A percentile compares a stretch with the other conserved stretches of the same genome.
These are phyloP conservation scores for Brassica nigra DNA, from an alignment of 345 rosid genomes.

Conservation along the genomic window DNA sequence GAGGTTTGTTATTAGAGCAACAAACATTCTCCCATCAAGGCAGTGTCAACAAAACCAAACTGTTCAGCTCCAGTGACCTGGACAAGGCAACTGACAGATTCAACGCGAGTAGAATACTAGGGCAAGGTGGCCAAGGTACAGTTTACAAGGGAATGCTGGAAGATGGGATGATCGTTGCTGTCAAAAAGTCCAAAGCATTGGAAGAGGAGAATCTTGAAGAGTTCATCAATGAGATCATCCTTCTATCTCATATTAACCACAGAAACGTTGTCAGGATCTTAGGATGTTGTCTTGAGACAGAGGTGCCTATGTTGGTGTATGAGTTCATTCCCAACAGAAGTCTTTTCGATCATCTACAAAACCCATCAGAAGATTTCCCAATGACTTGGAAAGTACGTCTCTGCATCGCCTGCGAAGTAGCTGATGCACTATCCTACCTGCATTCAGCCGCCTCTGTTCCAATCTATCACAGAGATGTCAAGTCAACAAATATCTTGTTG, in stretches of 20 bases:
- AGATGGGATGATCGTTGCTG: conserved; percentile 41
- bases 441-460: conserved; percentile 46
- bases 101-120: conserved; percentile 14
- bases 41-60: conserved; percentile 24
- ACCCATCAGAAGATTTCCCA: neutral
- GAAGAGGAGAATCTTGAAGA: conserved; percentile 45
- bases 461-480: conserved; percentile 50
- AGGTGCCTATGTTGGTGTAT: conserved; percentile 50
- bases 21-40: conserved; percentile 18
- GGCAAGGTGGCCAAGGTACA: conserved; percentile 33
- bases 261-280: conserved; percentile 46
- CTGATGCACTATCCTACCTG: conserved; percentile 42
- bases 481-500: conserved; percentile 47
- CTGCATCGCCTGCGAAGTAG: conserved; percentile 41
- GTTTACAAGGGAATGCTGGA: conserved; percentile 3
- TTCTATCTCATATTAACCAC: conserved; percentile 51
- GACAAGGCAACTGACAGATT: conserved; percentile 27
- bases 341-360: conserved; percentile 48
- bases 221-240: conserved; percentile 52
- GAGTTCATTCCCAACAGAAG: conserved; percentile 48
- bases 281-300: conserved; percentile 56
- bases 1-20: conserved; percentile 44
- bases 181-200: conserved; percentile 46
- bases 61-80: conserved; percentile 29
- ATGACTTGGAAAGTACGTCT: conserved; percentile 48